phyloP scores from a whole-genome alignment of 768 basidiomycete species.

The Pilatotrama ljubarskyi region DNA sequence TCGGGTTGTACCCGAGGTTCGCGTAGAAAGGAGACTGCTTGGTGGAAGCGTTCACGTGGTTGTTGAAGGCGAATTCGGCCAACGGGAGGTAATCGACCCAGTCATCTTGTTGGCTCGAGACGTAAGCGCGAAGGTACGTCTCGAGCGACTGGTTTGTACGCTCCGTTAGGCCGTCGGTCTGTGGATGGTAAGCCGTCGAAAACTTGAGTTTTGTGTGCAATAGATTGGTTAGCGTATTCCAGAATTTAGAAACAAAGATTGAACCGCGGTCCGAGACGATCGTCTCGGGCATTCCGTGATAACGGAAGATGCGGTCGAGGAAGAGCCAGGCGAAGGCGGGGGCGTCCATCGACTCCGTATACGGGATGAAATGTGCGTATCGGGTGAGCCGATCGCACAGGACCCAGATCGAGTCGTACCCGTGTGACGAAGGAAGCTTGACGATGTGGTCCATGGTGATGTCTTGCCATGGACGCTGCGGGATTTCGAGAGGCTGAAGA shows the following conservation, averaged over 20 bases:
- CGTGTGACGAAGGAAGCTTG: slow-evolving; percentile 22
- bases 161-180: slow-evolving; percentile 43
- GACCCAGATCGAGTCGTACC: slow-evolving; percentile 22
- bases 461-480: no score
- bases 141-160: slow-evolving; percentile 40
- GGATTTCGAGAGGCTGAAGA: no score
- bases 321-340: slow-evolving; percentile 16
- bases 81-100: slow-evolving; percentile 42
- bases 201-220: slow-evolving; percentile 20
- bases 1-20: slow-evolving; percentile 12
- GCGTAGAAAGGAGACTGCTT: slow-evolving; percentile 12
- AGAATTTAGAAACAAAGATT: slow-evolving; percentile 10
- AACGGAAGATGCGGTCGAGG: slow-evolving; percentile 13
- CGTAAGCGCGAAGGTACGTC: slow-evolving; percentile 38
- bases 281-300: slow-evolving; percentile 19
- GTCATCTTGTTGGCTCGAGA: slow-evolving; percentile 42
- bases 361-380: slow-evolving; percentile 14
- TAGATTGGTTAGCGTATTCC: background rate
- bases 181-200: slow-evolving; percentile 46
- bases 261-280: slow-evolving; percentile 25
- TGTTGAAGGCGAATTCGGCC: slow-evolving; percentile 45
- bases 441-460: slow-evolving; percentile 21
- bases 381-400: no score
- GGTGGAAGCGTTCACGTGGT: slow-evolving; percentile 35
- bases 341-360: slow-evolving; percentile 14